Evolutionary conservation across 768 basidiomycete species (phyloP).

Genomic region (Hygrocybe coccinea): DNA sequence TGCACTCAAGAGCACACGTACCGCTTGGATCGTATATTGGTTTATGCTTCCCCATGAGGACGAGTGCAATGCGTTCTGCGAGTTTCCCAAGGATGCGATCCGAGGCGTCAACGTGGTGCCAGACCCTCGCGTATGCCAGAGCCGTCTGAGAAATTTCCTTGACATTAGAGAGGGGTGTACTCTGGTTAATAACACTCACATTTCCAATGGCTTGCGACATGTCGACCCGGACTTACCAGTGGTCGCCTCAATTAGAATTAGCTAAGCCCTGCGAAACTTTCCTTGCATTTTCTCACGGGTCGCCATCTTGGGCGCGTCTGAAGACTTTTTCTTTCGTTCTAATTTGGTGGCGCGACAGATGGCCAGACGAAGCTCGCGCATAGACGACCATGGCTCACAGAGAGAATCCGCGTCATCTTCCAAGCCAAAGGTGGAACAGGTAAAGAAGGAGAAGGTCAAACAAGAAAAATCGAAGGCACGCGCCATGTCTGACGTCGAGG

Average conservation of each 20-base stretch:
- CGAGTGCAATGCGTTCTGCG: constrained; percentile 88
- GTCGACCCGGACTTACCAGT: background rate
- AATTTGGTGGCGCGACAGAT: background rate
- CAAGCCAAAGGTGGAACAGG: constrained; percentile 4
- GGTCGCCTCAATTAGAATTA: background rate
- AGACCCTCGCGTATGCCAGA: constrained; percentile 89
- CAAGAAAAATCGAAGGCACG: background rate
- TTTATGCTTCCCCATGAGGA: constrained; percentile 99
- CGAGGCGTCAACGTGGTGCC: constrained; percentile 92
- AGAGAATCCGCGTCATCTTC: background rate
- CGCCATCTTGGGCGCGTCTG: constrained; percentile 1
- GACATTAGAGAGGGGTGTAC: background rate
- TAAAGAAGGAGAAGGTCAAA: background rate
- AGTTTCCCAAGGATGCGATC: constrained; percentile 92
- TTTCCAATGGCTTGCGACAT: constrained; percentile 86
- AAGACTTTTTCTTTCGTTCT: background rate
- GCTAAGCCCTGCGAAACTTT: background rate
- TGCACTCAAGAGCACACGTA: constrained; percentile 32
- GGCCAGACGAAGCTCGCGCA: background rate
- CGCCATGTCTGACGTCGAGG: background rate
- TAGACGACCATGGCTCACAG: background rate
- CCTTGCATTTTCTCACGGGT: background rate
- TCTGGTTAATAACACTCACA: constrained; percentile 38
- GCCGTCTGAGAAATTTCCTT: constrained; percentile 60
- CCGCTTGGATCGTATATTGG: constrained; percentile 92